These are phyloP conservation scores for Eimeria acervulina DNA, from an alignment of 169 alveolate genomes.

Conservation along the genomic window DNA sequence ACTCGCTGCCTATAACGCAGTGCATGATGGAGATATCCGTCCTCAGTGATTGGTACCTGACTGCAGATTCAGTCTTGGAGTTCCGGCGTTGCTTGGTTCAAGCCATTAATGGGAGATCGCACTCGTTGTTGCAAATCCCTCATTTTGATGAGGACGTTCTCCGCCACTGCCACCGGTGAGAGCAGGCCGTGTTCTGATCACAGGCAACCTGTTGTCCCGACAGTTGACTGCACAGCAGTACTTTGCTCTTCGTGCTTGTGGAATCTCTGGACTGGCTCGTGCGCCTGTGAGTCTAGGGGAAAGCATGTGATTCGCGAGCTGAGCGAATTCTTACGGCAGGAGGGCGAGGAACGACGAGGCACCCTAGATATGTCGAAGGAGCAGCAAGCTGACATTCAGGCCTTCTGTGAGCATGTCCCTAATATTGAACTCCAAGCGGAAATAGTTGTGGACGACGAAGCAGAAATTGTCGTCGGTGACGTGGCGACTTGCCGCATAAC, in stretches of 20 bases:
- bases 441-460: conserved; percentile 92
- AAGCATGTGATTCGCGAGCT: conserved; percentile 90
- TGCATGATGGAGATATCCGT: conserved; percentile 93
- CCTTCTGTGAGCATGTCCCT: conserved; percentile 91
- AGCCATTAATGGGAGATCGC: conserved; percentile 90
- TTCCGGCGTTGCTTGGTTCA: conserved; percentile 94
- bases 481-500: conserved; percentile 91
- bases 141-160: conserved; percentile 91
- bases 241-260: background rate
- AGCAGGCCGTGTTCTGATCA: background rate
- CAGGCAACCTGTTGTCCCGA: background rate
- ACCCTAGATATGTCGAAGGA: conserved; percentile 88
- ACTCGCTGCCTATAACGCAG: conserved; percentile 92
- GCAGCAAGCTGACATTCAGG: conserved; percentile 91
- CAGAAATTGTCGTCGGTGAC: conserved; percentile 94
- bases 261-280: background rate
- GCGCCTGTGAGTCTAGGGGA: conserved; percentile 87
- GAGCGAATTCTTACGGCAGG: conserved; percentile 90
- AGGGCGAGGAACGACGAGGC: conserved; percentile 90
- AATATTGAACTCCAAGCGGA: conserved; percentile 88
- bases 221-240: background rate
- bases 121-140: conserved; percentile 93
- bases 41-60: conserved; percentile 91
- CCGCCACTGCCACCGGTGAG: conserved; percentile 82
- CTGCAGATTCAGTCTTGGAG: conserved; percentile 91